phyloP scores from a whole-genome alignment of 106 monocot genomes.

The Posidonia australis region DNA sequence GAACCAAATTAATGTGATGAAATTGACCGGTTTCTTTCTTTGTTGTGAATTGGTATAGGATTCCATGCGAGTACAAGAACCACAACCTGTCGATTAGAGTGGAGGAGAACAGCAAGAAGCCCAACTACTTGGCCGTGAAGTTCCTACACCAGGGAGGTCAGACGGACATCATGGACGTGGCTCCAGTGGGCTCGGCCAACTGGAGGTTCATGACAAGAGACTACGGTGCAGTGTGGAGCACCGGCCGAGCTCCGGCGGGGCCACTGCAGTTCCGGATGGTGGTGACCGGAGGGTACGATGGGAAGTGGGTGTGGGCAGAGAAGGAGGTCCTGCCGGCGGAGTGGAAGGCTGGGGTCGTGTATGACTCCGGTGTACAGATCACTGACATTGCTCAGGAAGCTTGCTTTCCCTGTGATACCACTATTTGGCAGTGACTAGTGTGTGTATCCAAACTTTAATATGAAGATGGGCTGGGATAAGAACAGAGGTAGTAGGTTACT shows the following conservation, averaged over 20 bases:
- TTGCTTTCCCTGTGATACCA: conserved; percentile 48
- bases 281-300: conserved; percentile 74
- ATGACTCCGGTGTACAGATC: conserved; percentile 68
- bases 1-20: too few relatives aligned
- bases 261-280: conserved; percentile 70
- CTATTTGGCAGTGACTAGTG: conserved; percentile 25
- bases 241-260: conserved; percentile 38
- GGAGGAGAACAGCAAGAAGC: conserved; percentile 52
- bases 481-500: too few relatives aligned
- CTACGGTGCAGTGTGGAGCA: conserved; percentile 62
- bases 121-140: conserved; percentile 42
- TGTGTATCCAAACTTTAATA: too few relatives aligned
- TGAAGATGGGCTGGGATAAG: too few relatives aligned
- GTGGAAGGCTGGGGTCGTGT: conserved; percentile 51
- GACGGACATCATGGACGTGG: conserved; percentile 69
- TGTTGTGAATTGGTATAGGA: conserved; percentile 17
- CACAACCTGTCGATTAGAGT: conserved; percentile 59
- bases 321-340: conserved; percentile 48
- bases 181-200: conserved; percentile 1
- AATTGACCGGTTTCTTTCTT: too few relatives aligned
- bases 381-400: conserved; percentile 69
- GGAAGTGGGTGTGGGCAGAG: conserved; percentile 78
- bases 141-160: conserved; percentile 83
- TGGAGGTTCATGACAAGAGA: conserved; percentile 61
- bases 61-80: conserved; percentile 54